Evolutionary conservation across 2,329 filamentous ascomycete genomes (phyloP).

Genomic region (Gremmenia infestans): DNA sequence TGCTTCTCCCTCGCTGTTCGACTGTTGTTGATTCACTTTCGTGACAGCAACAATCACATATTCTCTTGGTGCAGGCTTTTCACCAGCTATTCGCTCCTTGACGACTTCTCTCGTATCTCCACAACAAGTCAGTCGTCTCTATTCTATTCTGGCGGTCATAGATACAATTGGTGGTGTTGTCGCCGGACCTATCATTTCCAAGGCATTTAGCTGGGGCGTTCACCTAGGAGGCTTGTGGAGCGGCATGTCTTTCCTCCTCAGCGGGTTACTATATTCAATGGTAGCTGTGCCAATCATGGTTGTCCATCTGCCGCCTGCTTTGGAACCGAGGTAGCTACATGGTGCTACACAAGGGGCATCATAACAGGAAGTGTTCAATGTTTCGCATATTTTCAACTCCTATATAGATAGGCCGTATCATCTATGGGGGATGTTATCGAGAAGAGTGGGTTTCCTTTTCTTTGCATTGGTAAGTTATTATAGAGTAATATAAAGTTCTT

Average conservation of each 20-base stretch:
- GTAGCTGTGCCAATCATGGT: neutral
- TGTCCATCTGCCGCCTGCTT: too few relatives aligned
- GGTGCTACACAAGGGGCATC: too few relatives aligned
- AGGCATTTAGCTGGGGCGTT: slow-evolving; percentile 42
- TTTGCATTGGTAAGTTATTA: too few relatives aligned
- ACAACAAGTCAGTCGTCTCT: slow-evolving; percentile 49
- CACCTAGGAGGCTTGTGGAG: slow-evolving; percentile 42
- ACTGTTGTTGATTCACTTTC: neutral
- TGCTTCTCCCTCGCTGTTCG: neutral
- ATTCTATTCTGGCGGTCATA: slow-evolving; percentile 46
- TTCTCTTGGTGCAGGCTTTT: slow-evolving; percentile 42
- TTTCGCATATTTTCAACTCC: too few relatives aligned
- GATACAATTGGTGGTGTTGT: slow-evolving; percentile 46
- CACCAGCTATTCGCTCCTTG: slow-evolving; percentile 42
- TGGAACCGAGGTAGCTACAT: too few relatives aligned
- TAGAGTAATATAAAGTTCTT: too few relatives aligned
- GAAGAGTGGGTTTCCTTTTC: too few relatives aligned
- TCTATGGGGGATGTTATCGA: too few relatives aligned
- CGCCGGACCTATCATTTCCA: slow-evolving; percentile 42
- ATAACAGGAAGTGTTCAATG: too few relatives aligned
- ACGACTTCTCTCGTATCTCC: slow-evolving; percentile 50
- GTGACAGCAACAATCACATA: slow-evolving; percentile 39
- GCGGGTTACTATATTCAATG: slow-evolving; percentile 31
- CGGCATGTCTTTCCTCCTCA: slow-evolving; percentile 45
- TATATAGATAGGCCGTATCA: too few relatives aligned